Percentiles rank a stretch among this genome's conserved stretches.
These are phyloP conservation scores for Monascus purpureus DNA, from an alignment of 495 filamentous ascomycete species.

Conservation along the genomic window DNA sequence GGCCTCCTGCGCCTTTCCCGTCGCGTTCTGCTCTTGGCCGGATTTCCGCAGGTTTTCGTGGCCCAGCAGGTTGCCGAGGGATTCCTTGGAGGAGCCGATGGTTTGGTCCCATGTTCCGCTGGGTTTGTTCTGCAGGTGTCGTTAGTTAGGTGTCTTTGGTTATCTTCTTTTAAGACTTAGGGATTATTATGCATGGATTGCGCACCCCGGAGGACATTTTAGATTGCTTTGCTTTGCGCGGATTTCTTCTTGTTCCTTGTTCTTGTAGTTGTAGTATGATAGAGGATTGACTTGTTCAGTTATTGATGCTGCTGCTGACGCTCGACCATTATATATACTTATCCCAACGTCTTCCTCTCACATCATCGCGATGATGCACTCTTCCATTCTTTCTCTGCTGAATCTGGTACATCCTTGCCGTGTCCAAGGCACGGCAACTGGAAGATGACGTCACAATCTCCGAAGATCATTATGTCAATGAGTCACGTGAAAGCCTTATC, in stretches of 20 bases:
- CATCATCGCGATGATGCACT: no score
- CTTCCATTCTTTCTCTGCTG: no score
- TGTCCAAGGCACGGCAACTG: neutral
- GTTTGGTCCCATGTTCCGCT: conserved; percentile 82
- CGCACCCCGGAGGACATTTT: no score
- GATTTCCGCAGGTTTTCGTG: conserved; percentile 57
- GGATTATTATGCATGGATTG: conserved; percentile 2
- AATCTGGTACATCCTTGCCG: no score
- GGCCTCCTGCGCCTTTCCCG: conserved; percentile 72
- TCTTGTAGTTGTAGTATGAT: neutral
- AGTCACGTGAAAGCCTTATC: neutral
- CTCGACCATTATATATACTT: no score
- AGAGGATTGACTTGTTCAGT: neutral
- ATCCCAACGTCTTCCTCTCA: no score
- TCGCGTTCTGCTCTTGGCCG: conserved; percentile 63
- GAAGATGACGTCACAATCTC: neutral
- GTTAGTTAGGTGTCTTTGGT: conserved; percentile 43
- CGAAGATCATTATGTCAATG: neutral
- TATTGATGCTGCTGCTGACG: no score
- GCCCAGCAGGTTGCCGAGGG: conserved; percentile 60
- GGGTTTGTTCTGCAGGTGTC: conserved; percentile 64
- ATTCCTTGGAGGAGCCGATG: conserved; percentile 71
- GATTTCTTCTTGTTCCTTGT: neutral
- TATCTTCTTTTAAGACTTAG: conserved; percentile 1
- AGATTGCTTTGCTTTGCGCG: conserved; percentile 1